phyloP scores from a whole-genome alignment of 805 yeast species.

The Zygosaccharomyces bisporus region DNA sequence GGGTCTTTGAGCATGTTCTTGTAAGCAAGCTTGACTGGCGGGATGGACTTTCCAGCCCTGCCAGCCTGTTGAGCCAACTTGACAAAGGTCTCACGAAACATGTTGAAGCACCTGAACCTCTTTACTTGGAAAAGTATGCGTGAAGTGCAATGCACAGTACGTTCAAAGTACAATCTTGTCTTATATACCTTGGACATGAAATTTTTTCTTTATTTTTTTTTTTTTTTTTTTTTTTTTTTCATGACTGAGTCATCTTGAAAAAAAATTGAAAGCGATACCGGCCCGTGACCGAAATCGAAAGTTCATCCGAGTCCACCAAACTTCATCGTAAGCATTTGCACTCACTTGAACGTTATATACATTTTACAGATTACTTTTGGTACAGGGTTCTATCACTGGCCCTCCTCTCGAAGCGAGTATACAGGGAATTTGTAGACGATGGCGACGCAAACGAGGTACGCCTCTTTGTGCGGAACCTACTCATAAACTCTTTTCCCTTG shows the following conservation, averaged over 20 bases:
- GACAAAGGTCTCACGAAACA: conserved; percentile 19
- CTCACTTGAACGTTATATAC: too few species aligned
- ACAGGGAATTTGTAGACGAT: conserved; percentile 8
- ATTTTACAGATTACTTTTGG: conserved; percentile 1
- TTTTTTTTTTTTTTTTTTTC: conserved; percentile 1
- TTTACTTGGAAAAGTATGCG: background rate
- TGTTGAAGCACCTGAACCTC: background rate
- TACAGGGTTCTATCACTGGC: conserved; percentile 8
- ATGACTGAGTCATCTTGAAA: conserved; percentile 7
- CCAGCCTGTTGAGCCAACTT: conserved; percentile 21
- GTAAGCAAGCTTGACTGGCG: conserved; percentile 37
- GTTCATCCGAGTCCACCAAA: background rate
- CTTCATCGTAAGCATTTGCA: too few species aligned
- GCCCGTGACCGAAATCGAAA: conserved; percentile 1
- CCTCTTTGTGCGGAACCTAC: conserved; percentile 10
- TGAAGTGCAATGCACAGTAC: too few species aligned
- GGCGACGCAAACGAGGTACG: conserved; percentile 8
- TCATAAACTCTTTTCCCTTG: conserved; percentile 13
- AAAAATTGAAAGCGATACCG: conserved; percentile 5
- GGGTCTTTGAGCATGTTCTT: conserved; percentile 67
- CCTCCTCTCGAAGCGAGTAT: conserved; percentile 4
- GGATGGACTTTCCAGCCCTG: conserved; percentile 23
- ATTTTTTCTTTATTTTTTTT: background rate
- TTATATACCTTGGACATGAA: conserved; percentile 1
- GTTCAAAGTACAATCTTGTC: too few species aligned